Evolutionary conservation across 768 basidiomycete species (phyloP), one percentile per base, ranked within the genome.

Genomic region (Asterophora parasitica): DNA sequence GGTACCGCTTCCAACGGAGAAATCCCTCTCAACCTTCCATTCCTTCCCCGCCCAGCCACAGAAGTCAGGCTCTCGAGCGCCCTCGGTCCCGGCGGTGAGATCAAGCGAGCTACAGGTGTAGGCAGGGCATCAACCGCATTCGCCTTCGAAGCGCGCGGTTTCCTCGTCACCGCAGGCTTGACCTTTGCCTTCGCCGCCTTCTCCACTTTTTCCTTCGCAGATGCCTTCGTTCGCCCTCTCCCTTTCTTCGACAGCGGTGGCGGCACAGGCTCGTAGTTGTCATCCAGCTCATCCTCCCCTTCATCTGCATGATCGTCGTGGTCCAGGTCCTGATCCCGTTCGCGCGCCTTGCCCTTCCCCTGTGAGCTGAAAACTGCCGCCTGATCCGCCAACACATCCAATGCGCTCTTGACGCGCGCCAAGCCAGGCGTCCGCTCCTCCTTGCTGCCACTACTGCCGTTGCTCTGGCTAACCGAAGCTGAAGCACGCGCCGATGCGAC

Each of bases 361-460:
- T n/a, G n/a, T n/a, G 55, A 71, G 60, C 61, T 69, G 63, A 62
- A 77, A 12, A 66, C 78, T 7, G 81, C 81, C 3, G 86, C 83
- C 59, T 87, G 83, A 54, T 86, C 84, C 1, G 85, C 86, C 28
- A 88, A 66, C 7, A 88, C 83, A 56, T 88, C 84, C 57, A 88
- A 65, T 6, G 81, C 85, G 50, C 78, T 78, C 50, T 64, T 67
- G 38, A 73, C 63, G 40, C 71, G 61, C n/a, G 58, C 61, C 33
- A 60, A 16, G 13, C 52, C 59, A 28, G 53, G 43, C 30, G 41
- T 34, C 8, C 53, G 41, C 30, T 53, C 49, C 39, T 48, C 41
- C 16, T 27, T 40, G 34, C 48, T 34, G 13, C 28, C 36, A 36
- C 23, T 16, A 28, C 12, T 32, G 26, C 49, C 28, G 27, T 19